Conservation (phyloP, 1,139 yeast genomes). For the Blastobotrys illinoisensis region DNA sequence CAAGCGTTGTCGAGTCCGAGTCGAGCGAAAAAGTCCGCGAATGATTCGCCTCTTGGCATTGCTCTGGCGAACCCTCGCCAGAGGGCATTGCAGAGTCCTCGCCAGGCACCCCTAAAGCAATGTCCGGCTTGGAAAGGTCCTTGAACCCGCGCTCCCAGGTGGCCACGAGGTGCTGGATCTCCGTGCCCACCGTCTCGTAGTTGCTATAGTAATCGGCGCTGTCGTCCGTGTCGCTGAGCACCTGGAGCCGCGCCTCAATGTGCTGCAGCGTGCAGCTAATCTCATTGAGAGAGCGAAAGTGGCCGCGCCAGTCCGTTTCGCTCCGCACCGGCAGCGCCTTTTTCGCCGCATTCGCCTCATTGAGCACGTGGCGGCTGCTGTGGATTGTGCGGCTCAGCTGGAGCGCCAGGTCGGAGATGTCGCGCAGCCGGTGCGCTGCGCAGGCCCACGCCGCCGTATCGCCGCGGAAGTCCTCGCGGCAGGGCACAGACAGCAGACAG, state of each 20-base stretch:
- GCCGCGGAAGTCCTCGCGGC: conserved; percentile 22
- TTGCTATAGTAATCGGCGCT: conserved; percentile 20
- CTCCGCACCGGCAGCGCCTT: conserved; percentile 1
- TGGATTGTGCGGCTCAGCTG: conserved; percentile 28
- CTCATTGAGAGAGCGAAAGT: conserved; percentile 22
- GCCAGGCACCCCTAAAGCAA: too few relatives aligned
- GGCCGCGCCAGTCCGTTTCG: conserved; percentile 14
- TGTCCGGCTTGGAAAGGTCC: conserved; percentile 6
- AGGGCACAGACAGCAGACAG: conserved; percentile 35
- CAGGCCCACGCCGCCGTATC: conserved; percentile 32
- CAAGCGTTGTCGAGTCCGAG: conserved; percentile 6
- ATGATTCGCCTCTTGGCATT: too few relatives aligned
- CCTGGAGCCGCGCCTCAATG: conserved; percentile 34
- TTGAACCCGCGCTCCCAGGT: conserved; percentile 30
- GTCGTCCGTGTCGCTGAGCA: conserved; percentile 26
- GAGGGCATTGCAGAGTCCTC: too few relatives aligned
- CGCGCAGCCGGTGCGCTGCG: conserved; percentile 28
- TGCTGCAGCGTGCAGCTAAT: conserved; percentile 29
- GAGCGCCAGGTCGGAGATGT: conserved; percentile 24
- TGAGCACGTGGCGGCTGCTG: conserved; percentile 16
- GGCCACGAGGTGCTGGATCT: conserved; percentile 26
- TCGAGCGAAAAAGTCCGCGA: background rate
- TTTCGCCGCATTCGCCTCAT: conserved; percentile 12
- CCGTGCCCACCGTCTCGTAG: conserved; percentile 30
- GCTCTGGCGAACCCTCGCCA: background rate